Base-by-base conservation (phyloP, 2,329 filamentous ascomycete genomes). In the Mycosphaerella arachidis region DNA sequence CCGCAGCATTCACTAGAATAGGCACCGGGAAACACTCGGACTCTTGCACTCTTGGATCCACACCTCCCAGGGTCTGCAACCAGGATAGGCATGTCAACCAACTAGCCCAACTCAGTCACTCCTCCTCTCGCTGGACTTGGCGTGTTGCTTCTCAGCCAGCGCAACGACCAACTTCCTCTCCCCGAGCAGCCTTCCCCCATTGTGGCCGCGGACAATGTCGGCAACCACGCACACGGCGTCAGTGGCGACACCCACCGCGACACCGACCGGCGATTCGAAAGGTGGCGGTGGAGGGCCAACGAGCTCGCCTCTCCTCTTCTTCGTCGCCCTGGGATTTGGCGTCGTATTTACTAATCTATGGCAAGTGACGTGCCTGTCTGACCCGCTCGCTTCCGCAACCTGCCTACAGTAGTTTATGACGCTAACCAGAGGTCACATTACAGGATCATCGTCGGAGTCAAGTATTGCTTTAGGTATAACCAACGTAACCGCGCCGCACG, bases 401-500 rank as follows among this genome's bases (percentile, higher is more conserved):
- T 43, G 40, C 53, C 8, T 24, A 18, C 35, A 35, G 45, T 56
- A 48, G 43, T 29, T 48, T 53, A 54, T 54, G 56, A 63, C 60
- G 63, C 63, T 66, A 65, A 66, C 51, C 30, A 53, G 27, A 50
- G 40, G 52, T 56, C 56, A 20, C 54, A 24, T 29, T 20, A 43
- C 56, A 99, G 94, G 94, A 99, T 99, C 71, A 99, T 99, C 69
- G 94, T 99, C 62, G 94, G 94, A 68, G 94, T 99, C 63, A 99
- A 99, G 79, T 99, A 99, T 76, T 99, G 94, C 78, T 99, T 99
- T 77, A 85, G 94, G 69, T 97, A 99, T 76, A 97, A 97, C 76
- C 92, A 94, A 68, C 88, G 94, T 60, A 95, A 95, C 72, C 88
- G 94, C 55, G 86, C 88, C 62, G 79, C 91, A 70, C 86, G 91